phyloP scores from a whole-genome alignment of 352 stramenopile genomes.

The Globisporangium viniferum region DNA sequence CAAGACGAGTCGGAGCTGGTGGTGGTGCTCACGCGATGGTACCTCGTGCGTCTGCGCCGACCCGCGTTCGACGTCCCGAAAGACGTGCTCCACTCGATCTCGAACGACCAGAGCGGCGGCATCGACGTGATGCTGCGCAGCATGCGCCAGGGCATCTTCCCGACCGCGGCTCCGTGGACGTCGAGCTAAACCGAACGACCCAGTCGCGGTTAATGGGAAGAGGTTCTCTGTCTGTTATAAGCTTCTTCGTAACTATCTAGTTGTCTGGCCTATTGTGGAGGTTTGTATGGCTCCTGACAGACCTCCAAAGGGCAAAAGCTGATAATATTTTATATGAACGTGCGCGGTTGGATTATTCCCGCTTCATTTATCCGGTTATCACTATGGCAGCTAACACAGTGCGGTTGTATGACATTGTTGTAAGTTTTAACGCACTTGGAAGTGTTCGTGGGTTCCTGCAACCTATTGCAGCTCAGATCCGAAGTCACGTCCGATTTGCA shows the following conservation, averaged over 20 bases:
- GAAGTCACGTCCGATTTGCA: too few relatives aligned
- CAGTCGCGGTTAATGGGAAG: not conserved
- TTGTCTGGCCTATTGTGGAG: too few relatives aligned
- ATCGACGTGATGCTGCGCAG: slow-evolving; percentile 9
- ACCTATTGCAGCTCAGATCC: too few relatives aligned
- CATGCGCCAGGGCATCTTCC: slow-evolving; percentile 8
- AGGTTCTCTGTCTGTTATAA: not conserved
- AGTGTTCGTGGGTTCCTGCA: too few relatives aligned
- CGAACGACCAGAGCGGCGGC: not conserved
- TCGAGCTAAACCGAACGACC: not conserved
- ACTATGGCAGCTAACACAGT: too few relatives aligned
- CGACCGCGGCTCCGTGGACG: not conserved
- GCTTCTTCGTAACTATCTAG: not conserved
- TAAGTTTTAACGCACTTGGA: too few relatives aligned
- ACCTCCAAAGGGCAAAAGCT: too few relatives aligned
- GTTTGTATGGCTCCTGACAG: too few relatives aligned
- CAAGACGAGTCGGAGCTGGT: not conserved
- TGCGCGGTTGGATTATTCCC: too few relatives aligned
- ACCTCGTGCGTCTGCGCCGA: not conserved
- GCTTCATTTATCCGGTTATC: too few relatives aligned
- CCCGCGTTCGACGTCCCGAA: slow-evolving; percentile 8
- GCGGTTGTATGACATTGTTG: too few relatives aligned
- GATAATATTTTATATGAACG: too few relatives aligned
- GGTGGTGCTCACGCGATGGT: slow-evolving; percentile 12
- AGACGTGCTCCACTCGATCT: not conserved